Evolutionary conservation across 2,329 filamentous ascomycete genomes (phyloP).

Genomic region (Alternaria brassicae): DNA sequence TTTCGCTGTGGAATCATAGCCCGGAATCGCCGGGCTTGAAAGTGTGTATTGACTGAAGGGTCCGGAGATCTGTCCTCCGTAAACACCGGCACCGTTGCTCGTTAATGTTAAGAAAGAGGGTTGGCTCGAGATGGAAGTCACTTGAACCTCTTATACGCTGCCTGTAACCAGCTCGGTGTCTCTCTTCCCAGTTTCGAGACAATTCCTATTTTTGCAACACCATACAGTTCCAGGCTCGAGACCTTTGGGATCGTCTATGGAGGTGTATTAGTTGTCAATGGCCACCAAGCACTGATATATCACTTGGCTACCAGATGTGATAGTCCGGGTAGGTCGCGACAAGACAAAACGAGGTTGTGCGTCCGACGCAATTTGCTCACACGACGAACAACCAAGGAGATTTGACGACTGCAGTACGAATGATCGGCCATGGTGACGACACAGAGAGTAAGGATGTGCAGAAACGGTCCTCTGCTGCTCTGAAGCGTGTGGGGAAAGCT

Average conservation of each 20-base stretch:
- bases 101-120: constrained; percentile 42
- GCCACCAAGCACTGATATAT: too few relatives aligned
- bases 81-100: constrained; percentile 35
- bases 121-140: constrained; percentile 42
- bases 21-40: constrained; percentile 34
- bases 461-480: background rate
- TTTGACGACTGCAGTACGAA: background rate
- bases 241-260: background rate
- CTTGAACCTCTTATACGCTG: constrained; percentile 30
- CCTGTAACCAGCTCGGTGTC: constrained; percentile 39
- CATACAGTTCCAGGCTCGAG: background rate
- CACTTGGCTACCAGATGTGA: background rate
- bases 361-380: background rate
- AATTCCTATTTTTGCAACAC: constrained; percentile 12
- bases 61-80: constrained; percentile 45
- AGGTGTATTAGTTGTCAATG: background rate
- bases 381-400: background rate
- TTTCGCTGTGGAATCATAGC: background rate
- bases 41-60: constrained; percentile 40
- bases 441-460: background rate
- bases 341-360: background rate
- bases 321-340: background rate
- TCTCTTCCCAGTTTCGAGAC: constrained; percentile 33
- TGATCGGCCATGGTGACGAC: background rate
- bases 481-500: background rate